Evolutionary conservation across 805 yeast genomes (phyloP).

Genomic region (Candida manassasensis): DNA sequence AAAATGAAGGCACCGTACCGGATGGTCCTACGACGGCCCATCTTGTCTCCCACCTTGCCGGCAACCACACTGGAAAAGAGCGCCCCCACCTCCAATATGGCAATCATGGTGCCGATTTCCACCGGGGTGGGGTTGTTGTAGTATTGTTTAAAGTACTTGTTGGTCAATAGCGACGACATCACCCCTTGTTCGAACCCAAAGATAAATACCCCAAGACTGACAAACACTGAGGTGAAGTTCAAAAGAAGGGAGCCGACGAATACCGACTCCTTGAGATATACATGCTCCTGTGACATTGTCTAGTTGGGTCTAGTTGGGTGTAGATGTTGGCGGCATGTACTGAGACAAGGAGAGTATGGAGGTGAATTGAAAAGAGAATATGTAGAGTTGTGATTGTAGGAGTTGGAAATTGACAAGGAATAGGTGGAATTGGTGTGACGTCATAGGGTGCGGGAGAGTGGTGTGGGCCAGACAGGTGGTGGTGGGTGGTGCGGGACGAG

Average conservation of each 20-base stretch:
- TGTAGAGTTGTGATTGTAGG: no score
- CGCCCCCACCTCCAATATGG: constrained; percentile 49
- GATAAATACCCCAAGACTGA: constrained; percentile 40
- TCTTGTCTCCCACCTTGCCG: constrained; percentile 43
- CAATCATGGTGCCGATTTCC: constrained; percentile 42
- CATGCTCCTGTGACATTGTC: constrained; percentile 12
- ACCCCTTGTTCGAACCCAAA: constrained; percentile 45
- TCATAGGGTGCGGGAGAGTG: no score
- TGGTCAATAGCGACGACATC: constrained; percentile 43
- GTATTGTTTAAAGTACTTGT: constrained; percentile 36
- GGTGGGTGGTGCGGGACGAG: no score
- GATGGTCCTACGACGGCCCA: constrained; percentile 45
- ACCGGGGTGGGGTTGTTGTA: constrained; percentile 40
- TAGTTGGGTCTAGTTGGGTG: no score
- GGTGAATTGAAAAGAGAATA: no score
- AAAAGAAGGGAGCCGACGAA: constrained; percentile 39
- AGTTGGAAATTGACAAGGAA: no score
- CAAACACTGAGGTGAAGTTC: constrained; percentile 41
- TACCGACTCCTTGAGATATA: constrained; percentile 30
- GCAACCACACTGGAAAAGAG: constrained; percentile 45
- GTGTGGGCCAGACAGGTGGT: no score
- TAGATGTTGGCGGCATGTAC: no score
- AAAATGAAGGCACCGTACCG: constrained; percentile 44
- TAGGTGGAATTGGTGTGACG: no score
- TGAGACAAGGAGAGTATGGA: no score